Evolutionary conservation across 345 rosid genomes (phyloP), one percentile per base, ranked within the genome.

Genomic region (Citrus mangshanensis): DNA sequence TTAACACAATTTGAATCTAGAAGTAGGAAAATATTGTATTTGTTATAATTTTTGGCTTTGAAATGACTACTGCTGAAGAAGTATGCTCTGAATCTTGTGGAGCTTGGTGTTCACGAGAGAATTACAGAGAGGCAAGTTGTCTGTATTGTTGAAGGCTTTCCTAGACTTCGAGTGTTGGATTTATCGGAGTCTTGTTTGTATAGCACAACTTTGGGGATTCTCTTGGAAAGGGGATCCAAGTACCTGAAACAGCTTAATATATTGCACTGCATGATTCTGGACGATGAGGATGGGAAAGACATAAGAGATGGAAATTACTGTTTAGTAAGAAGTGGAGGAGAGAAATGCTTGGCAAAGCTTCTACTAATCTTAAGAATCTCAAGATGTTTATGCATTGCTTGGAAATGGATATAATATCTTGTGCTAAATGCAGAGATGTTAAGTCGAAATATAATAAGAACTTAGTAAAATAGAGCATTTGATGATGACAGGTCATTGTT

Each of bases 231-330:
- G 1, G 69, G 64, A 38, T 56, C 42, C 28, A 25, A 25, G 68
- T 18, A 56, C n/a, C 74, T 77, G 22, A 77, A 70, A 68, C 58
- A 68, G 40, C 58, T 77, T 16, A 77, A 77, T 27, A 68, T 77
- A 19, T 27, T 68, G 56, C 79, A 77, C 55, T 56, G 79, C 40
- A 37, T 38, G 40, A 68, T 77, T 68, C 73, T 68, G 28, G 79
- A 77, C 21, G 66, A 77, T 27, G 67, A 77, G 1, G 67, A 68
- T 24, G 79, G 74, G 8, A 68, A 77, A 30, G 73, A 77, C 25
- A 56, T 68, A 21, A 24, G 55, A 6, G 38, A 68, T 9, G 6
- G 24, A 16, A 24, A 77, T 28, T 77, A 77, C 12, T 68, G 22
- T 56, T 37, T 37, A 56, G 14, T 56, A 9, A 68, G 62, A 38